Evolutionary conservation across 2,329 filamentous ascomycete genomes (phyloP), one percentile per base, ranked within the genome.

Genomic region (Colletotrichum trifolii): DNA sequence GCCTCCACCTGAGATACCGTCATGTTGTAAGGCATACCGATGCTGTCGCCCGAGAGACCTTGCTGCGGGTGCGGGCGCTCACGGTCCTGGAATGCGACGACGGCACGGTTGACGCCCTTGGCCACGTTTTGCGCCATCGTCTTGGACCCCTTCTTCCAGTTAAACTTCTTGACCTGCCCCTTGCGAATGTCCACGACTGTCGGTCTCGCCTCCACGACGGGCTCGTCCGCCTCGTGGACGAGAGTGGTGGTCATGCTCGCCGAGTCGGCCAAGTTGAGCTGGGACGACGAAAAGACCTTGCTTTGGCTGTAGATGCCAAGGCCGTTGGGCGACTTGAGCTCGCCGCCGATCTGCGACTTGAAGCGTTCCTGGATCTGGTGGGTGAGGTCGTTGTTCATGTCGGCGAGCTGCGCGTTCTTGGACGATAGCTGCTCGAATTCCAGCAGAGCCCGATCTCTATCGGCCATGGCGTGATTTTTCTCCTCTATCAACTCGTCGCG

Each of bases 81-180:
- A 50, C 75, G 73, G 72, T 78, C 87, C 74, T 79, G 86, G 83
- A 86, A 89, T 58, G 90, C 91, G 54, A 90, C 91, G 65, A 97
- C 96, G 6, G 94, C 94, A 59, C 94, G 92, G 78, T 97, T 97
- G 76, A 98, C 89, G 56, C 94, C 94, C 81, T 97, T 97, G 67
- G 92, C 91, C 55, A 98, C 92, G 73, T 94, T 95, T 78, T 97
- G 97, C 35, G 94, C 94, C 71, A 98, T 90, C 60, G 92, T 94
- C 79, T 97, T 95, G 43, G 93, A 93, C 43, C 94, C 94, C 82
- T 96, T 97, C 85, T 97, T 97, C 94, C 96, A 98, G 80, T 97
- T 97, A 80, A 97, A 97, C 77, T 97, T 98, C 82, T 94, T 97
- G 58, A 91, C 89, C 75, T 97, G 94, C 36, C 92, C 94, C 80